Base-by-base conservation (phyloP, 1,284 basidiomycete species). In the Rhizoctonia solani region DNA sequence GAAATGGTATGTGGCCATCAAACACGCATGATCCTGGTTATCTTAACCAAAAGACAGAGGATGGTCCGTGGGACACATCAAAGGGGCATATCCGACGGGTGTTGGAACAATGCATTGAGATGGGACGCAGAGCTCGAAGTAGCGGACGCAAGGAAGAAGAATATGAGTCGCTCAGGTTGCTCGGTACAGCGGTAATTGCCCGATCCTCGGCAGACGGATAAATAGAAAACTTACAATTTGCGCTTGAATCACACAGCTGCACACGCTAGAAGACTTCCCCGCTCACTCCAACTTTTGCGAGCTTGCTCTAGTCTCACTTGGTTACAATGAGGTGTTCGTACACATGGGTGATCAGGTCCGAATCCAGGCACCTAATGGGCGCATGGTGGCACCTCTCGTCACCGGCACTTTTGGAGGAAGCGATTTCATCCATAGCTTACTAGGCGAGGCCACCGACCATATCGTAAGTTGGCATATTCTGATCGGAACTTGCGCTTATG, bases 211-310 rank as follows among this genome's bases (percentile, higher is more conserved):
- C 8, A n/a, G n/a, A n/a, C n/a, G n/a, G n/a, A n/a, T n/a, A n/a
- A n/a, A n/a, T n/a, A n/a, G n/a, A n/a, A n/a, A n/a, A n/a, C n/a
- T n/a, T n/a, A n/a, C n/a, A n/a, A n/a, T n/a, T n/a, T n/a, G n/a
- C n/a, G n/a, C n/a, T 5, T 32, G 9, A 4, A 21, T 19, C 44
- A 34, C 54, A 27, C 68, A 89, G 87, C 79, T 94, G 9, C 91
- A 93, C 72, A 93, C 90, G 0, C 81, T 93, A 1, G 91, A 93
- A 76, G 91, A 94, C 75, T 93, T 93, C 75, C 81, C 92, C 2
- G 93, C 95, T 0, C 95, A 98, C 76, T 93, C 90, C 47, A 93
- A 93, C 77, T 93, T 90, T 74, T 93, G 90, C 77, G 91, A 94
- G 76, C 81, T 93, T 16, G 82, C 87, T 0, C 83, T 96, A 13